Evolutionary conservation across 2,329 filamentous ascomycete genomes (phyloP).

Genomic region (Ophiostoma perfectum): DNA sequence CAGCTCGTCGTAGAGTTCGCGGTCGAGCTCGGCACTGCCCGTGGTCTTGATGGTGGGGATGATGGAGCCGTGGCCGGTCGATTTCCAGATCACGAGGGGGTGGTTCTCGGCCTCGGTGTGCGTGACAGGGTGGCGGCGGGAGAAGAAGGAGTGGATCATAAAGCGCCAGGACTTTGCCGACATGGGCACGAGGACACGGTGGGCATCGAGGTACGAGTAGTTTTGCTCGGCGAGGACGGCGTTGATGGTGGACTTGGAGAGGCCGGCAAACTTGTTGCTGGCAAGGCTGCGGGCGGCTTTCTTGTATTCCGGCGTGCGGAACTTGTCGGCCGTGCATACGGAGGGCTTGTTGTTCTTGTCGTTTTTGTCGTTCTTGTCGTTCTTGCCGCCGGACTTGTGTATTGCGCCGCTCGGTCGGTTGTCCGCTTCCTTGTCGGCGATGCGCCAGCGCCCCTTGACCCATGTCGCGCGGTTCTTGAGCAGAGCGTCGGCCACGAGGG

Average conservation of each 20-base stretch:
- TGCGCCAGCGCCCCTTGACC: constrained; percentile 63
- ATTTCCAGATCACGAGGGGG: constrained; percentile 58
- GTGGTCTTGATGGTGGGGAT: constrained; percentile 61
- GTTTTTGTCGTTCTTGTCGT: not conserved
- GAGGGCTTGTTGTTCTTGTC: constrained; percentile 10
- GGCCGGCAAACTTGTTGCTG: constrained; percentile 68
- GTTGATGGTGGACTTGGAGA: constrained; percentile 67
- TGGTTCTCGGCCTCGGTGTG: constrained; percentile 49
- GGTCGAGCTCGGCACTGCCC: constrained; percentile 58
- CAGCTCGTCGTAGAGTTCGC: constrained; percentile 55
- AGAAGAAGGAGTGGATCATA: constrained; percentile 64
- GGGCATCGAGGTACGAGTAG: constrained; percentile 67
- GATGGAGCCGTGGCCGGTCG: constrained; percentile 50
- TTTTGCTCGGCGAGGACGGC: constrained; percentile 77
- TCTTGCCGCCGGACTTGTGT: not conserved
- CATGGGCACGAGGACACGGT: constrained; percentile 62
- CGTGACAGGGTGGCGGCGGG: constrained; percentile 46
- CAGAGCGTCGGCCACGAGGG: constrained; percentile 70
- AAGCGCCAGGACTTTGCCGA: constrained; percentile 73
- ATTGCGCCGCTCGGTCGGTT: not conserved
- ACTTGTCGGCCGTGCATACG: constrained; percentile 58
- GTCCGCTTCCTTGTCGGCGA: constrained; percentile 33
- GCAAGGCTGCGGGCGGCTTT: constrained; percentile 62
- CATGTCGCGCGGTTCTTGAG: constrained; percentile 66
- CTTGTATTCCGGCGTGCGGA: constrained; percentile 63